phyloP scores from a whole-genome alignment of 352 stramenopile species.

The Globisporangium polare region DNA sequence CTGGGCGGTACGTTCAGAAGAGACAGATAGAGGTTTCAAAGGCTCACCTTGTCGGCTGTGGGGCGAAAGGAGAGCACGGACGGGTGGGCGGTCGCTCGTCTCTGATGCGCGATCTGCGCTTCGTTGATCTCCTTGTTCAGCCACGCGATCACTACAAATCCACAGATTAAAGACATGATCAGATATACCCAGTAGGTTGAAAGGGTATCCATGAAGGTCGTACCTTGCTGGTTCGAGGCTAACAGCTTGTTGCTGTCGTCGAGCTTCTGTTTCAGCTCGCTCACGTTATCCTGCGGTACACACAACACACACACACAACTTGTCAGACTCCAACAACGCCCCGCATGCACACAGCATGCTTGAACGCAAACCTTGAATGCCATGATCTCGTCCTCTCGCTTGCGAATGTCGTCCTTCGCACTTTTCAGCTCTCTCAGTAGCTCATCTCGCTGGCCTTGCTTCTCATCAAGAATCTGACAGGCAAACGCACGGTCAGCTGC shows the following conservation, averaged over 20 bases:
- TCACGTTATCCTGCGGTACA: slow-evolving; percentile 41
- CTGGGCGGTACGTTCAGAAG: no score
- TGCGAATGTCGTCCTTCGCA: slow-evolving; percentile 61
- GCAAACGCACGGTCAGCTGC: slow-evolving; percentile 8
- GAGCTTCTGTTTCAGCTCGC: slow-evolving; percentile 77
- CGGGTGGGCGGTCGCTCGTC: slow-evolving; percentile 53
- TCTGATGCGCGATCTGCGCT: slow-evolving; percentile 70
- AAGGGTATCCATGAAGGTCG: not conserved
- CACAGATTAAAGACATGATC: not conserved
- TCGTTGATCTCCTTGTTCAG: slow-evolving; percentile 92
- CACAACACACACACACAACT: not conserved
- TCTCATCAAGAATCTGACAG: slow-evolving; percentile 65
- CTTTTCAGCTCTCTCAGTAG: slow-evolving; percentile 57
- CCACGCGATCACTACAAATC: slow-evolving; percentile 76
- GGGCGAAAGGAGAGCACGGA: slow-evolving; percentile 69
- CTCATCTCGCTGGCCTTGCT: slow-evolving; percentile 69
- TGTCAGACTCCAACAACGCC: not conserved
- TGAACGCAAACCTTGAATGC: slow-evolving; percentile 40
- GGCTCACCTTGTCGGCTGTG: slow-evolving; percentile 33
- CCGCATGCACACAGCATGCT: not conserved
- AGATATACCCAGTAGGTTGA: not conserved
- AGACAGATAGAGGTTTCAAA: no score
- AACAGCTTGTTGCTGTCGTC: slow-evolving; percentile 87
- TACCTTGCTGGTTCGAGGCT: slow-evolving; percentile 88
- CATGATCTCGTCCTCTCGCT: slow-evolving; percentile 63